A percentile compares a stretch with the other conserved stretches of the same genome.
Evolutionary conservation across 176 grass and related monocot genomes (phyloP).

Genomic region (Oryza punctata): DNA sequence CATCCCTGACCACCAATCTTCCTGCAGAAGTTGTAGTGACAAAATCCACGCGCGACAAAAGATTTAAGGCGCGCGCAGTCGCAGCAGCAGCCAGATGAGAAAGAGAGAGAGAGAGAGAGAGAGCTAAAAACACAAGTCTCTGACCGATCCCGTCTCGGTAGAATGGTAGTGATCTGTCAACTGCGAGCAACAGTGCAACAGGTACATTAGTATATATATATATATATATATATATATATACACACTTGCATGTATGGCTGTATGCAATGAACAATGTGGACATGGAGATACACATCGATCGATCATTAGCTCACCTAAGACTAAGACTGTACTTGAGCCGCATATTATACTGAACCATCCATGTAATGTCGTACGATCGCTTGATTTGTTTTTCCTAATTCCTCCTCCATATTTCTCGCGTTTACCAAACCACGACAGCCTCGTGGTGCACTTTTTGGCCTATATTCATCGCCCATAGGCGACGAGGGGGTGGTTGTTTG

Average conservation of each 20-base stretch:
- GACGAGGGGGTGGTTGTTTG: conserved; percentile 29
- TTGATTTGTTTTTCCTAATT: not conserved
- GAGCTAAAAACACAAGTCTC: not conserved
- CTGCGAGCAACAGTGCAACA: not conserved
- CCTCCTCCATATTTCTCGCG: conserved; percentile 1
- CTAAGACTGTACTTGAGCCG: not conserved
- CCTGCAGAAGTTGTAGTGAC: not conserved
- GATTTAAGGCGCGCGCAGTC: not conserved
- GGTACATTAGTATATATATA: not conserved
- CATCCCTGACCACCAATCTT: not conserved
- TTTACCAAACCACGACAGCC: not conserved
- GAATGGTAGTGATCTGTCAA: conserved; percentile 24
- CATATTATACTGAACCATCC: not conserved
- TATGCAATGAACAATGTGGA: conserved; percentile 40
- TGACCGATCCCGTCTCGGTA: not conserved
- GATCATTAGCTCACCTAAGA: conserved; percentile 35
- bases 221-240: not conserved
- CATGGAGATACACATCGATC: not conserved
- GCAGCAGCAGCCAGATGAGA: not conserved
- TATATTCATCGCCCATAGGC: not conserved
- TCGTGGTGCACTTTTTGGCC: not conserved
- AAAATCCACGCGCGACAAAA: not conserved
- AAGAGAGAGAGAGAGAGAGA: not conserved
- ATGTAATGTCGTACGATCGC: not conserved
- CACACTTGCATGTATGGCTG: not conserved